Conservation (phyloP, 1,284 basidiomycete species). For the Tausonia pullulans region DNA sequence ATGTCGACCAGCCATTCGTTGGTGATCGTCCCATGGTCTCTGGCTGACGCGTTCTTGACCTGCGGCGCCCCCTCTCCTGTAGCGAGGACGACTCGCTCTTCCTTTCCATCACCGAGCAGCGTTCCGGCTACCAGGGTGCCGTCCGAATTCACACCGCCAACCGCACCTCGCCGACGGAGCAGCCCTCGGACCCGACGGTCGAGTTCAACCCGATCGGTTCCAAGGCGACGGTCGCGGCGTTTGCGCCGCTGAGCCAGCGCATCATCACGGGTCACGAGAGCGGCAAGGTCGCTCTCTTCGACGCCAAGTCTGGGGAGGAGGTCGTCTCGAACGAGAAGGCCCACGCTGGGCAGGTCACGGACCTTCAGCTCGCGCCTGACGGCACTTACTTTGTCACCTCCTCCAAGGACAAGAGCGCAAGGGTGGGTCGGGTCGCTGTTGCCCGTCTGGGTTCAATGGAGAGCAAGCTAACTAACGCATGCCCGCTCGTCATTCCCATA, state of each 20-base stretch:
- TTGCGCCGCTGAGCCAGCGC: slow-evolving; percentile 64
- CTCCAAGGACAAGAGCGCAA: slow-evolving; percentile 91
- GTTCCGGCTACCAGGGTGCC: slow-evolving; percentile 68
- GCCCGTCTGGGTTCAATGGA: not conserved
- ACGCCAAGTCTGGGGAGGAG: slow-evolving; percentile 79
- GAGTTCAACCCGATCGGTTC: slow-evolving; percentile 83
- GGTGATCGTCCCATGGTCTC: too few species aligned
- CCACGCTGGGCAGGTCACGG: slow-evolving; percentile 72
- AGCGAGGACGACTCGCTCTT: slow-evolving; percentile 76
- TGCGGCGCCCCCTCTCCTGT: slow-evolving; percentile 35
- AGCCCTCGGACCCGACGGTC: slow-evolving; percentile 58
- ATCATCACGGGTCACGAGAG: slow-evolving; percentile 94
- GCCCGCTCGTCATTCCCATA: slow-evolving; percentile 27
- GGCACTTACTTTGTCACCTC: slow-evolving; percentile 91
- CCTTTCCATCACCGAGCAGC: slow-evolving; percentile 91
- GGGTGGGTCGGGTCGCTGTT: slow-evolving; percentile 44
- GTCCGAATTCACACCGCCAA: slow-evolving; percentile 77
- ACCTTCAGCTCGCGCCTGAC: slow-evolving; percentile 83
- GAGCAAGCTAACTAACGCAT: too few species aligned
- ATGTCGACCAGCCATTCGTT: not conserved
- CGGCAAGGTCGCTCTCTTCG: slow-evolving; percentile 84
- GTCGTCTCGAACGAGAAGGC: slow-evolving; percentile 67
- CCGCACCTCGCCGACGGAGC: slow-evolving; percentile 62
- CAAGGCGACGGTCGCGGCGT: slow-evolving; percentile 91
- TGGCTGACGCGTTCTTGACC: not conserved